Evolutionary conservation across 1,139 yeast species (phyloP).

Genomic region (Sugiyamaella japonica): DNA sequence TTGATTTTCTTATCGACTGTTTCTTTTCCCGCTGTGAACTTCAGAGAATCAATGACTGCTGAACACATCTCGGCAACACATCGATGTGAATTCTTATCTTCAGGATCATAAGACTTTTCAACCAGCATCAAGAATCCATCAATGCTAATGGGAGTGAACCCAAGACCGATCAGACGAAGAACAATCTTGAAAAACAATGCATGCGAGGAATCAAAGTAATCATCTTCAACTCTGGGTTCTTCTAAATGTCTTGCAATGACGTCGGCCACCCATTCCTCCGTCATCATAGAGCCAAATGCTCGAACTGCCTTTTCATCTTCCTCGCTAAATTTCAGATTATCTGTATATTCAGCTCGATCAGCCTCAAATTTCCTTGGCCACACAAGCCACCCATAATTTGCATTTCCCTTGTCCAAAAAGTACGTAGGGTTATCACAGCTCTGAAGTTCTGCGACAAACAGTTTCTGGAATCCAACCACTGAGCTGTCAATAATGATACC

Average conservation of each 20-base stretch:
- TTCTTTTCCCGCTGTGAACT: conserved; percentile 26
- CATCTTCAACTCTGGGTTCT: conserved; percentile 40
- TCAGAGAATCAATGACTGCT: conserved; percentile 36
- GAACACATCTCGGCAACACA: conserved; percentile 42
- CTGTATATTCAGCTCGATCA: conserved; percentile 38
- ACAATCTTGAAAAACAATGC: conserved; percentile 32
- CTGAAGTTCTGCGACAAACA: conserved; percentile 56
- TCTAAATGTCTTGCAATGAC: conserved; percentile 50
- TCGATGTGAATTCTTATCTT: conserved; percentile 44
- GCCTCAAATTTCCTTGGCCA: conserved; percentile 68
- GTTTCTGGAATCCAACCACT: conserved; percentile 42
- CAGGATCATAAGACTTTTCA: conserved; percentile 27
- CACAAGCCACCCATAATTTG: conserved; percentile 72
- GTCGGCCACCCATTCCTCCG: conserved; percentile 58
- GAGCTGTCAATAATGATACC: conserved; percentile 48
- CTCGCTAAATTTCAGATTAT: conserved; percentile 42
- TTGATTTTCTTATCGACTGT: conserved; percentile 36
- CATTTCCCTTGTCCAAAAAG: conserved; percentile 40
- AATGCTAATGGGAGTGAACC: conserved; percentile 25
- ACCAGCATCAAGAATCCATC: conserved; percentile 30
- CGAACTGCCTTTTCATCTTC: conserved; percentile 47
- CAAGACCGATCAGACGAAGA: conserved; percentile 32
- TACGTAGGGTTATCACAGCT: conserved; percentile 39
- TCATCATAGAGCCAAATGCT: conserved; percentile 50
- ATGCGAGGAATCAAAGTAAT: conserved; percentile 35